These are phyloP conservation scores for Tricholomella constricta DNA, from an alignment of 768 basidiomycete genomes.

Conservation along the genomic window DNA sequence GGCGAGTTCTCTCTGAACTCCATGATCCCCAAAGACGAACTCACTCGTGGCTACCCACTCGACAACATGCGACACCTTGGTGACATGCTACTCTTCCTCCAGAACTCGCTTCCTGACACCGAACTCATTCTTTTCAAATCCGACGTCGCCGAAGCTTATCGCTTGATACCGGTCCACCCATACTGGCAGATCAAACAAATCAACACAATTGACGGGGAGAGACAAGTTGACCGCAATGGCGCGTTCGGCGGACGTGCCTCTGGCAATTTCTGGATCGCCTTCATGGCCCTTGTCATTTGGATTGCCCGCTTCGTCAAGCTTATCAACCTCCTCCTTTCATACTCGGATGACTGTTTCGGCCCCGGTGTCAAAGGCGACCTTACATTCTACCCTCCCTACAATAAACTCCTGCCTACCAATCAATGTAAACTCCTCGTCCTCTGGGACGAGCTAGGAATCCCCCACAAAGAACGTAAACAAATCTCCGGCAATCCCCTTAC, in stretches of 20 bases:
- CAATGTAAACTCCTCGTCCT: constrained; percentile 15
- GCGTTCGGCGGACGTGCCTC: constrained; percentile 32
- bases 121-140: constrained; percentile 34
- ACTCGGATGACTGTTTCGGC: constrained; percentile 33
- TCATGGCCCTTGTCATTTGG: constrained; percentile 36
- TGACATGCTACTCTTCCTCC: neutral
- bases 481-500: constrained; percentile 28
- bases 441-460: constrained; percentile 42
- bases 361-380: constrained; percentile 19
- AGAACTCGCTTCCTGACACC: neutral
- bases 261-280: constrained; percentile 26
- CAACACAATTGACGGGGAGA: constrained; percentile 27
- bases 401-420: neutral
- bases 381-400: constrained; percentile 30
- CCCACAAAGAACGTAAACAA: constrained; percentile 43
- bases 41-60: constrained; percentile 11
- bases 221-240: constrained; percentile 32
- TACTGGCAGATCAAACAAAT: constrained; percentile 36
- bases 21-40: constrained; percentile 15
- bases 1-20: constrained; percentile 28
- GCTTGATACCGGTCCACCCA: constrained; percentile 31
- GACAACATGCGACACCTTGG: constrained; percentile 21
- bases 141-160: constrained; percentile 39
- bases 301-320: constrained; percentile 23
- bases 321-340: constrained; percentile 25